Conservation (phyloP, 2,329 filamentous ascomycete species). For the Colletotrichum agaves region DNA sequence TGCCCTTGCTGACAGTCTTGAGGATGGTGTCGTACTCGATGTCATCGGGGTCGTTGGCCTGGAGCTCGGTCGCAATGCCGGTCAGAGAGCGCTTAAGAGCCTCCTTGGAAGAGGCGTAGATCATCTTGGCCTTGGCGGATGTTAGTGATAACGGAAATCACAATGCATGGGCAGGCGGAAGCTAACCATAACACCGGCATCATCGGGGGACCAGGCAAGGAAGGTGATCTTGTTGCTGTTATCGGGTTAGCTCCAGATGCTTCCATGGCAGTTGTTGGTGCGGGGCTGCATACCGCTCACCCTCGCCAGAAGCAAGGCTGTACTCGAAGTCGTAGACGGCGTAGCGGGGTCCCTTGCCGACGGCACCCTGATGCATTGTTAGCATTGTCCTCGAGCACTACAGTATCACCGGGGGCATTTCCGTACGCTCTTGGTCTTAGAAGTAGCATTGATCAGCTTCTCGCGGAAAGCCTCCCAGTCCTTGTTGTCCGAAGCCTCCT, state of each 20-base stretch:
- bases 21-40: slow-evolving; percentile 81
- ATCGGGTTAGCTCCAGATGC: slow-evolving; percentile 39
- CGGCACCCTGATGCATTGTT: slow-evolving; percentile 57
- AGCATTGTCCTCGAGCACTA: not conserved
- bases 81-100: slow-evolving; percentile 83
- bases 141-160: slow-evolving; percentile 13
- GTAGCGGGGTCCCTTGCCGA: slow-evolving; percentile 79
- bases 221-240: slow-evolving; percentile 81
- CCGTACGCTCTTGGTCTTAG: slow-evolving; percentile 75
- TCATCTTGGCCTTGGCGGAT: slow-evolving; percentile 79
- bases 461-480: slow-evolving; percentile 81
- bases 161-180: not conserved
- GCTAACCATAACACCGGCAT: slow-evolving; percentile 80
- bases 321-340: slow-evolving; percentile 90
- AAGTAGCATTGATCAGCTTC: slow-evolving; percentile 78
- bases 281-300: slow-evolving; percentile 66
- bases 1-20: slow-evolving; percentile 72
- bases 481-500: slow-evolving; percentile 73
- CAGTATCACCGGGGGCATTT: not conserved
- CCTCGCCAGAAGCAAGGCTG: slow-evolving; percentile 76
- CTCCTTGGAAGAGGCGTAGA: slow-evolving; percentile 90
- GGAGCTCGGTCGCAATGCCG: slow-evolving; percentile 79
- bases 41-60: slow-evolving; percentile 86
- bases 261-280: slow-evolving; percentile 6
- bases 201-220: slow-evolving; percentile 84